A percentile compares a stretch with the other conserved stretches of the same genome.
These are phyloP conservation scores for Sphagnurus paluster DNA, from an alignment of 1,284 basidiomycete species.

Conservation along the genomic window DNA sequence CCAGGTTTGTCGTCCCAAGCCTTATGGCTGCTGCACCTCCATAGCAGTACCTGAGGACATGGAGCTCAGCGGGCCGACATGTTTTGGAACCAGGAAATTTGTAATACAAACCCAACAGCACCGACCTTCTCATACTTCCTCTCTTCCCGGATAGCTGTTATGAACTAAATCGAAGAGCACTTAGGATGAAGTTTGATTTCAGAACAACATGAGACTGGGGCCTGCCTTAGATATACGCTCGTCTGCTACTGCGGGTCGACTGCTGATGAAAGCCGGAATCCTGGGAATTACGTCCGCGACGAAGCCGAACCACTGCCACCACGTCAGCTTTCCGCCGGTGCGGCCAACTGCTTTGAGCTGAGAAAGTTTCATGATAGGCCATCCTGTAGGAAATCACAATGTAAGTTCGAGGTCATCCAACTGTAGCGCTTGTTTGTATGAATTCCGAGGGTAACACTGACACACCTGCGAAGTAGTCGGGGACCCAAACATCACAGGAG, in stretches of 20 bases:
- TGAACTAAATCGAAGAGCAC: constrained; percentile 42
- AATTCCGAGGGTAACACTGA: constrained; percentile 3
- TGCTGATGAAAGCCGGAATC: constrained; percentile 30
- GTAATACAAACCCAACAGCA: constrained; percentile 2
- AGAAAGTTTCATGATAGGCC: constrained; percentile 7
- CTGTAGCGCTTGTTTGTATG: background rate
- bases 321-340: background rate
- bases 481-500: constrained; percentile 62
- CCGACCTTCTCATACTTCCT: constrained; percentile 48
- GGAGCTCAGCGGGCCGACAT: background rate
- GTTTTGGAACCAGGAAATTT: background rate
- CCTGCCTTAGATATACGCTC: constrained; percentile 21
- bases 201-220: too few relatives aligned
- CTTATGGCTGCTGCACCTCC: constrained; percentile 49
- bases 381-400: background rate
- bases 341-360: background rate
- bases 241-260: constrained; percentile 43
- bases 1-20: constrained; percentile 38
- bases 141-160: constrained; percentile 45
- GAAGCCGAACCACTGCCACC: background rate
- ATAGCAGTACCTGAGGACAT: constrained; percentile 54
- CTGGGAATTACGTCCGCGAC: constrained; percentile 11
- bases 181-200: background rate
- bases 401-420: too few relatives aligned
- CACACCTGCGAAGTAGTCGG: constrained; percentile 50